phyloP scores from a whole-genome alignment of 179 eudicot genomes.

The Patellifolia procumbens region DNA sequence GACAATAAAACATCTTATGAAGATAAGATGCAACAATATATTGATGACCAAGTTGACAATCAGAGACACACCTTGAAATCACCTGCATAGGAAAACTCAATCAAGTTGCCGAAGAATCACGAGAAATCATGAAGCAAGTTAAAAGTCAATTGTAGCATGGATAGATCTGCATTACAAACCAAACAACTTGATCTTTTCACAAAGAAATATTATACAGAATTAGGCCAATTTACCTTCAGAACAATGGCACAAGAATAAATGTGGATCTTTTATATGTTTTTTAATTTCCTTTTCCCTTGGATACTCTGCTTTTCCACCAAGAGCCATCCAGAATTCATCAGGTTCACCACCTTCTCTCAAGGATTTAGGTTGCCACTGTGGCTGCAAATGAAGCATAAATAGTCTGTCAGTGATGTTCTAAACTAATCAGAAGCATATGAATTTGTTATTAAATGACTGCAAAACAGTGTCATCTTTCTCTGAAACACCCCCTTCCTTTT shows the following conservation, averaged over 20 bases:
- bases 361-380: constrained; percentile 55
- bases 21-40: constrained; percentile 1
- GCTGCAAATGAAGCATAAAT: constrained; percentile 40
- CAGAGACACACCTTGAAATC: constrained; percentile 52
- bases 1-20: neutral
- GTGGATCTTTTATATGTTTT: constrained; percentile 51
- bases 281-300: constrained; percentile 50
- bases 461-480: neutral
- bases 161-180: constrained; percentile 28
- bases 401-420: neutral
- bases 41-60: neutral
- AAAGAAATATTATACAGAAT: neutral
- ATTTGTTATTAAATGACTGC: neutral
- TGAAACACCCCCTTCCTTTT: neutral
- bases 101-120: constrained; percentile 26
- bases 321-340: constrained; percentile 59
- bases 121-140: constrained; percentile 31
- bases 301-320: constrained; percentile 67
- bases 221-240: constrained; percentile 39
- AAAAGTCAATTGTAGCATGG: constrained; percentile 24
- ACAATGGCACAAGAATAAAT: constrained; percentile 51
- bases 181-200: constrained; percentile 18
- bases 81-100: constrained; percentile 33
- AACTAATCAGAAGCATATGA: neutral
- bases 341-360: constrained; percentile 71